Conservation (phyloP, 2,329 filamentous ascomycete genomes). For the Pseudopithomyces maydicus region DNA sequence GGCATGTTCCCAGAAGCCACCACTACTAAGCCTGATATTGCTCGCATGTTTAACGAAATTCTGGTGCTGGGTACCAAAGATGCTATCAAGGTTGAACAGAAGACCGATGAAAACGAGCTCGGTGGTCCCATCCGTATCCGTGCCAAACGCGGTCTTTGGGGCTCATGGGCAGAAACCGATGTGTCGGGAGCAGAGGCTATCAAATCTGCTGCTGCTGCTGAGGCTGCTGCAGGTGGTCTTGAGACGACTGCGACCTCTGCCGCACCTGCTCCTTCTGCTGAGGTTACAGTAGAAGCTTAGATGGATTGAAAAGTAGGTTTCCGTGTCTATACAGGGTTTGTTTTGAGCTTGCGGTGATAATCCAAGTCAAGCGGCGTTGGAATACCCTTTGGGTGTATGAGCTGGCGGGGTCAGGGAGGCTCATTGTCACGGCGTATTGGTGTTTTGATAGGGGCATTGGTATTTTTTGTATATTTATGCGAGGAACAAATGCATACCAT, state of each 20-base stretch:
- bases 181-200: slow-evolving; percentile 53
- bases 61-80: slow-evolving; percentile 97
- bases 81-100: slow-evolving; percentile 94
- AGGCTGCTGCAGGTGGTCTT: slow-evolving; percentile 29
- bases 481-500: not conserved
- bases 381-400: slow-evolving; percentile 8
- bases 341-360: slow-evolving; percentile 1
- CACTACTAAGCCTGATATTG: slow-evolving; percentile 87
- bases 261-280: slow-evolving; percentile 14
- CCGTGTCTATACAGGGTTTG: not conserved
- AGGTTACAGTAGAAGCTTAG: slow-evolving; percentile 10
- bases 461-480: slow-evolving; percentile 5
- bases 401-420: not conserved
- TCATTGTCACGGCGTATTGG: slow-evolving; percentile 1
- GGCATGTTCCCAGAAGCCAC: slow-evolving; percentile 82
- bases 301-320: not conserved
- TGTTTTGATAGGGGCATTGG: slow-evolving; percentile 3
- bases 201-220: slow-evolving; percentile 33
- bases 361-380: slow-evolving; percentile 9
- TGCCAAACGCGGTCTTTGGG: slow-evolving; percentile 96
- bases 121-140: slow-evolving; percentile 82
- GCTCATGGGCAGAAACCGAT: slow-evolving; percentile 83
- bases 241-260: slow-evolving; percentile 25
- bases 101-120: slow-evolving; percentile 64
- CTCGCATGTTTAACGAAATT: slow-evolving; percentile 99